These are phyloP conservation scores for Corynascus novoguineensis DNA, from an alignment of 495 filamentous ascomycete species.

Conservation along the genomic window DNA sequence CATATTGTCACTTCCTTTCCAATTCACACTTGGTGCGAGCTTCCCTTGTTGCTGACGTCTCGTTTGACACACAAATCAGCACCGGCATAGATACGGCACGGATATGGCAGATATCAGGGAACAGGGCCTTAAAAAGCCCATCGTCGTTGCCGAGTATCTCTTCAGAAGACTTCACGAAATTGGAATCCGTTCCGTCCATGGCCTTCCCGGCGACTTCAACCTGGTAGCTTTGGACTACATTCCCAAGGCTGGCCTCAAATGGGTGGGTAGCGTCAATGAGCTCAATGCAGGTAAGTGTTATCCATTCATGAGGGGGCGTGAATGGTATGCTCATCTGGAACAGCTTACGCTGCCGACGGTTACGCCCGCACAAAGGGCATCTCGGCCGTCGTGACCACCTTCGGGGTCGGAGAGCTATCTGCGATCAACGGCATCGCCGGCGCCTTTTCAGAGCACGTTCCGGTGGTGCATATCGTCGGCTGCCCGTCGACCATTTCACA, in stretches of 20 bases:
- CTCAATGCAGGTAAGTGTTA: constrained; percentile 61
- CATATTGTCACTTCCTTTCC: too few species aligned
- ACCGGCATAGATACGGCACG: background rate
- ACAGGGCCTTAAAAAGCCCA: constrained; percentile 38
- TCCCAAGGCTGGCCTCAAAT: constrained; percentile 56
- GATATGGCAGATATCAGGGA: constrained; percentile 31
- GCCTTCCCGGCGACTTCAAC: constrained; percentile 76
- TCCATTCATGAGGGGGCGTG: background rate
- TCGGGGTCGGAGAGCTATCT: constrained; percentile 74
- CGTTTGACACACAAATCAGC: background rate
- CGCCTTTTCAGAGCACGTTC: constrained; percentile 67
- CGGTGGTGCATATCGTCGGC: constrained; percentile 79
- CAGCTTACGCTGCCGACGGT: constrained; percentile 73
- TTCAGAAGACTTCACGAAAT: constrained; percentile 64
- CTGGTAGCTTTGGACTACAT: constrained; percentile 63
- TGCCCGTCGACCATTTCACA: constrained; percentile 57
- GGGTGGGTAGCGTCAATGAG: constrained; percentile 78
- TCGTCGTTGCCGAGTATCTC: constrained; percentile 56
- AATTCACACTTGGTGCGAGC: background rate
- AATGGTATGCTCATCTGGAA: background rate
- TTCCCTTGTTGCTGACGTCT: background rate
- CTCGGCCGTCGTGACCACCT: constrained; percentile 69
- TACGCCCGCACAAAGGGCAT: constrained; percentile 72
- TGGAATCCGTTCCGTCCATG: constrained; percentile 62
- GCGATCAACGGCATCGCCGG: constrained; percentile 69